Percentiles rank a stretch among this genome's conserved stretches.
Conservation (phyloP, 208 protist genomes). For the Crithidia mellificae region DNA sequence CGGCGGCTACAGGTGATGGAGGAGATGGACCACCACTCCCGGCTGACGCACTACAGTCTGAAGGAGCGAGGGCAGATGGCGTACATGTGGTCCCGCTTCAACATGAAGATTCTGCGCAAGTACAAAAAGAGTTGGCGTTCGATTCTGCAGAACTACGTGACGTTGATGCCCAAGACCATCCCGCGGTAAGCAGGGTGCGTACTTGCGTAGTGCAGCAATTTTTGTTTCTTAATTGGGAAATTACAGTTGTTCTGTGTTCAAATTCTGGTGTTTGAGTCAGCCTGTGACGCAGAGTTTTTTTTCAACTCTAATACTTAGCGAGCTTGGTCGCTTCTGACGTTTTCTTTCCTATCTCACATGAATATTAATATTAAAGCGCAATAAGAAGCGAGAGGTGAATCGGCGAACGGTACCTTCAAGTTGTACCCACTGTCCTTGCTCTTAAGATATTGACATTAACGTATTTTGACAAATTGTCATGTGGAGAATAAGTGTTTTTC, state of each 20-base stretch:
- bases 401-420: too few species aligned
- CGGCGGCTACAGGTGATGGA: constrained; percentile 89
- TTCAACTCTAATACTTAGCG: neutral
- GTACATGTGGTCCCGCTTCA: constrained; percentile 88
- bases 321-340: neutral
- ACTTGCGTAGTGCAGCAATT: too few species aligned
- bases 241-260: too few species aligned
- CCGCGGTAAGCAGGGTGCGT: constrained; percentile 25
- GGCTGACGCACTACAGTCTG: constrained; percentile 70
- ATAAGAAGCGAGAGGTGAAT: too few species aligned
- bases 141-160: constrained; percentile 89
- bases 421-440: too few species aligned
- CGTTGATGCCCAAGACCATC: constrained; percentile 74
- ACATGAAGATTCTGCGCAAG: constrained; percentile 90
- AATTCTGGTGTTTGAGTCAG: too few species aligned
- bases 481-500: too few species aligned
- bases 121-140: constrained; percentile 88
- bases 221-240: too few species aligned
- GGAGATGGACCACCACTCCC: constrained; percentile 85
- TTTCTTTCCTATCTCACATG: neutral
- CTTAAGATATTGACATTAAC: too few species aligned
- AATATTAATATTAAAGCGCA: too few species aligned
- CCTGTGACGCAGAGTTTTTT: neutral
- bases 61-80: constrained; percentile 87
- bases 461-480: too few species aligned